Evolutionary conservation across 768 basidiomycete species (phyloP).

Genomic region (Serendipita sp.): DNA sequence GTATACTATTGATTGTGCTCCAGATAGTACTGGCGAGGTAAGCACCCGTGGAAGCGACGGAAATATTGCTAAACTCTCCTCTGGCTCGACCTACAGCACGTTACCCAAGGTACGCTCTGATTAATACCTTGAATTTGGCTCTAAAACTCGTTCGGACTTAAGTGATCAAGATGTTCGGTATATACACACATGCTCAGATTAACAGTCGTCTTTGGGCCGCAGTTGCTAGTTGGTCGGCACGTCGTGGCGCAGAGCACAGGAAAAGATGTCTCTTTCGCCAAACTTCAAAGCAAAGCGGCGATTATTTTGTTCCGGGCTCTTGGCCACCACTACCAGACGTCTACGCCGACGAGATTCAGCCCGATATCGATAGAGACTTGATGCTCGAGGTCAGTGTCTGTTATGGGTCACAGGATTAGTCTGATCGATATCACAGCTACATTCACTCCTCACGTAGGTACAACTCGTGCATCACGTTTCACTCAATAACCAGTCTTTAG

Average conservation of each 20-base stretch:
- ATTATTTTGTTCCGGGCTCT: slow-evolving; percentile 33
- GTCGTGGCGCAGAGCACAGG: slow-evolving; percentile 37
- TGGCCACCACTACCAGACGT: slow-evolving; percentile 31
- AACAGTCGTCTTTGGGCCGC: slow-evolving; percentile 31
- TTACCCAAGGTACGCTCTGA: background rate
- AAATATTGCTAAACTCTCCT: slow-evolving; percentile 9
- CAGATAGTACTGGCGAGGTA: slow-evolving; percentile 22
- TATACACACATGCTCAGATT: slow-evolving; percentile 34
- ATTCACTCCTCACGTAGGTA: slow-evolving; percentile 42
- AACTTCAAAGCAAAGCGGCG: slow-evolving; percentile 20
- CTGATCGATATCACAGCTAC: slow-evolving; percentile 25
- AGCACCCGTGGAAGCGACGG: slow-evolving; percentile 13
- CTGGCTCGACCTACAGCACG: slow-evolving; percentile 4
- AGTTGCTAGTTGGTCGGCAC: slow-evolving; percentile 26
- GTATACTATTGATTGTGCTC: slow-evolving; percentile 36
- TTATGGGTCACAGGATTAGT: too few relatives aligned
- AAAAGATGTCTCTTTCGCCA: slow-evolving; percentile 36
- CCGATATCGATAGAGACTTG: slow-evolving; percentile 9
- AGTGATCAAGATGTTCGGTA: slow-evolving; percentile 36
- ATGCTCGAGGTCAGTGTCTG: background rate
- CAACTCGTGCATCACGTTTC: slow-evolving; percentile 6
- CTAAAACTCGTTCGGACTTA: background rate
- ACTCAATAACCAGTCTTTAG: slow-evolving; percentile 13
- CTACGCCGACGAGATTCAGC: slow-evolving; percentile 5
- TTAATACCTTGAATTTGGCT: slow-evolving; percentile 23